Evolutionary conservation across 495 filamentous ascomycete genomes (phyloP).

Genomic region (Penicillium desertorum): DNA sequence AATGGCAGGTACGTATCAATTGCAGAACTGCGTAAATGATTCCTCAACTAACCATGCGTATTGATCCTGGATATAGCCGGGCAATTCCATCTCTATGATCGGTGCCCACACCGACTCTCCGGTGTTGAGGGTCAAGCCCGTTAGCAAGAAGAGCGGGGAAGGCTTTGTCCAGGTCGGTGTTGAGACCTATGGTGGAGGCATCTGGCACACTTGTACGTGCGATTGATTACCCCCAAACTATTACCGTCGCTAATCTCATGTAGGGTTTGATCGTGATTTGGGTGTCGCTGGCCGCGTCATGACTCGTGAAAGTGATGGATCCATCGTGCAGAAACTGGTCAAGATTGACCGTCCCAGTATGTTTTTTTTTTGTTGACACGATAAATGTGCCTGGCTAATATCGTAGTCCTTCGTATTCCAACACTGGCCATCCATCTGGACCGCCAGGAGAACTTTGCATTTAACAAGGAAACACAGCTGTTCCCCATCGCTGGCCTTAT

Average conservation of each 20-base stretch:
- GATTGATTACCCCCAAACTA: not conserved
- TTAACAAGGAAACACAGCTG: constrained; percentile 95
- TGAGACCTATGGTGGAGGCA: constrained; percentile 91
- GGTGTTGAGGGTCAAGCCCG: constrained; percentile 85
- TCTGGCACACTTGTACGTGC: constrained; percentile 61
- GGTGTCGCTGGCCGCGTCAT: constrained; percentile 87
- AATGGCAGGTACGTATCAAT: constrained; percentile 65
- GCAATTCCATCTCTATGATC: constrained; percentile 92
- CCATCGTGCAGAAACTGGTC: constrained; percentile 79
- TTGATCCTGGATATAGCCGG: constrained; percentile 52
- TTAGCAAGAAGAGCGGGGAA: constrained; percentile 80
- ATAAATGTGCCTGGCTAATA: constrained; percentile 8
- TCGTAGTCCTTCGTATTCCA: constrained; percentile 77
- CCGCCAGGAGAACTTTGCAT: constrained; percentile 76
- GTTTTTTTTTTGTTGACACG: constrained; percentile 7
- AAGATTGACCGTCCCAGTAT: constrained; percentile 82
- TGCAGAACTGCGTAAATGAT: not conserved
- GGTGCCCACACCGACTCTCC: constrained; percentile 97
- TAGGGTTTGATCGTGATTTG: constrained; percentile 93
- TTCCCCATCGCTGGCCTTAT: constrained; percentile 90
- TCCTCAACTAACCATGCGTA: constrained; percentile 4
- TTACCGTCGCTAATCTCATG: not conserved
- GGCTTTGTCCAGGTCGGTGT: constrained; percentile 96
- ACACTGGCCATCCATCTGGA: constrained; percentile 93
- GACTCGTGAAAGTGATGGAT: constrained; percentile 70